A percentile compares a stretch with the other conserved stretches of the same genome.
phyloP scores from a whole-genome alignment of 2,329 filamentous ascomycete species.

The Paraphaeosphaeria sporulosa region DNA sequence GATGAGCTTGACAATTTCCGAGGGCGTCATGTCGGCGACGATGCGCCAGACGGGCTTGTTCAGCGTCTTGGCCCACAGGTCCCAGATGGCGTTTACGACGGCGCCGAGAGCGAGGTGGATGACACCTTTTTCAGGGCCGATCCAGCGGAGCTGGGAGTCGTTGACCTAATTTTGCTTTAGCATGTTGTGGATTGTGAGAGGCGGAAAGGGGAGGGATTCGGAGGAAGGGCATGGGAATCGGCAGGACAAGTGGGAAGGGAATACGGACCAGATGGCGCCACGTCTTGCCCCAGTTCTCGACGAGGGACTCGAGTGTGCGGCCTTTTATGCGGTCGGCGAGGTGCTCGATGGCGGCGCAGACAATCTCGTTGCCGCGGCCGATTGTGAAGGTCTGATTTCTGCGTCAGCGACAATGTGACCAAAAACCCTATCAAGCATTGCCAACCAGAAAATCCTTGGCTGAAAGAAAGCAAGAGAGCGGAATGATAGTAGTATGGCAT shows the following conservation, averaged over 20 bases:
- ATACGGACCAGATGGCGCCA: slow-evolving; percentile 78
- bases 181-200: not conserved
- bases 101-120: slow-evolving; percentile 90
- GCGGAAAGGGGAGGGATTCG: not conserved
- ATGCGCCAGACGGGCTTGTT: slow-evolving; percentile 90
- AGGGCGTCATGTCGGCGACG: slow-evolving; percentile 86
- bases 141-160: slow-evolving; percentile 91
- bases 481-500: too few species aligned
- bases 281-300: slow-evolving; percentile 82
- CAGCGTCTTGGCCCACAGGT: slow-evolving; percentile 90
- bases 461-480: too few species aligned
- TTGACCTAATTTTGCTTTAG: slow-evolving; percentile 57
- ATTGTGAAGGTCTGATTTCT: slow-evolving; percentile 73
- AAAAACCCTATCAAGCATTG: not conserved
- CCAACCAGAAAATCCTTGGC: not conserved
- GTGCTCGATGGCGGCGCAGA: slow-evolving; percentile 82
- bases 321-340: slow-evolving; percentile 78
- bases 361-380: slow-evolving; percentile 89
- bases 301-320: slow-evolving; percentile 78
- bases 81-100: slow-evolving; percentile 91
- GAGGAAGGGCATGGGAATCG: not conserved
- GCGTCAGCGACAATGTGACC: not conserved
- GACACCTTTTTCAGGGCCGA: slow-evolving; percentile 92
- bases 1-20: slow-evolving; percentile 86
- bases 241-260: not conserved